Percentiles rank a stretch among this genome's conserved stretches.
Evolutionary conservation across 139 green algal genomes (phyloP).

Genomic region (Coelastrella sp.): DNA sequence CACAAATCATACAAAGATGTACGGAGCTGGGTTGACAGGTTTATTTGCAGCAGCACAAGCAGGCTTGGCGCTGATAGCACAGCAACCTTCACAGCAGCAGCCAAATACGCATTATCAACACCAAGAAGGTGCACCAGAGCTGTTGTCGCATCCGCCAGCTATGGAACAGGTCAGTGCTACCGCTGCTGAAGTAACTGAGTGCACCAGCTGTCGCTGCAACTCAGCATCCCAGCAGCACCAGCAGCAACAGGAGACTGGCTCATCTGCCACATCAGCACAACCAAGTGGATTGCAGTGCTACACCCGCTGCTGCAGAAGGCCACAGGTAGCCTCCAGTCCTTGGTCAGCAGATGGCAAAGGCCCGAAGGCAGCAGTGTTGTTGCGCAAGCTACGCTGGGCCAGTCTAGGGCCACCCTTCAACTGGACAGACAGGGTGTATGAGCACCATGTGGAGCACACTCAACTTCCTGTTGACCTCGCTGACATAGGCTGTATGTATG

Average conservation of each 20-base stretch:
- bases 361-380: constrained; percentile 62
- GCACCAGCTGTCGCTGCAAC: too few species aligned
- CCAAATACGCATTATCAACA: not conserved
- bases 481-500: constrained; percentile 40
- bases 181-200: too few species aligned
- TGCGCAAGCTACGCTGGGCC: constrained; percentile 86
- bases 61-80: constrained; percentile 21
- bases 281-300: not conserved
- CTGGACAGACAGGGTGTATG: constrained; percentile 81
- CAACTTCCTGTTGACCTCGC: constrained; percentile 52
- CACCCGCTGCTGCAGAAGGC: not conserved
- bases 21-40: constrained; percentile 43
- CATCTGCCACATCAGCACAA: not conserved
- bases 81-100: constrained; percentile 14
- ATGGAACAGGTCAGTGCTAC: too few species aligned
- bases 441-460: constrained; percentile 48
- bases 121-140: too few species aligned
- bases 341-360: constrained; percentile 44
- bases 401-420: constrained; percentile 86
- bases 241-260: not conserved
- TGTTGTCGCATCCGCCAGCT: too few species aligned
- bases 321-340: constrained; percentile 1
- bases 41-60: constrained; percentile 69
- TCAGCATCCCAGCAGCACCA: constrained; percentile 8
- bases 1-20: constrained; percentile 67